Evolutionary conservation across 23 red algal species (phyloP).

Genomic region (Agarophyton chilense): DNA sequence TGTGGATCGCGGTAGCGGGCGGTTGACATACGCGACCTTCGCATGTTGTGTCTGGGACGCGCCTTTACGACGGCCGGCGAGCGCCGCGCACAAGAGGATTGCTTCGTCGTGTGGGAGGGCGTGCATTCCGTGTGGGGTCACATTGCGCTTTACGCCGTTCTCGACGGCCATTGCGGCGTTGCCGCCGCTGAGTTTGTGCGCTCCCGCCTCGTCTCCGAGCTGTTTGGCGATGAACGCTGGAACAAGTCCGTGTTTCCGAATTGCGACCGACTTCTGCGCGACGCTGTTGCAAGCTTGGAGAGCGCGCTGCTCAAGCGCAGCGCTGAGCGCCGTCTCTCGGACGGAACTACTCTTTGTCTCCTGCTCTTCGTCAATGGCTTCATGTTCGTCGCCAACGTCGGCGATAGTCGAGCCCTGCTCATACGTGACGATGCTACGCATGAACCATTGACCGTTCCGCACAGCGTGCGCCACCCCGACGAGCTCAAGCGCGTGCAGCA

Average conservation of each 20-base stretch:
- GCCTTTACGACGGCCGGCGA: background rate
- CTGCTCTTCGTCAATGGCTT: background rate
- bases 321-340: background rate
- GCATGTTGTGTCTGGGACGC: slow-evolving; percentile 2
- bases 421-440: background rate
- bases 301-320: background rate
- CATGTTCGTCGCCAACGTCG: slow-evolving; percentile 15
- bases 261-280: slow-evolving; percentile 5
- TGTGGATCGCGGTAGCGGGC: too few species aligned
- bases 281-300: slow-evolving; percentile 10
- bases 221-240: slow-evolving; percentile 17
- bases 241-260: background rate
- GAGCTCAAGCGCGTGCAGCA: slow-evolving; percentile 6
- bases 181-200: slow-evolving; percentile 26
- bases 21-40: background rate
- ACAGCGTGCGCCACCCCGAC: background rate
- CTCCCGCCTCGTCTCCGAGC: background rate
- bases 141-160: slow-evolving; percentile 15
- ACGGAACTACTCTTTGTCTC: slow-evolving; percentile 23
- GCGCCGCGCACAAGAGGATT: slow-evolving; percentile 8
- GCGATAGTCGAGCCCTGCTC: slow-evolving; percentile 35
- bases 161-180: slow-evolving; percentile 34
- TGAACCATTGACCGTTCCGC: background rate
- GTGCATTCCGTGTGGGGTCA: background rate
- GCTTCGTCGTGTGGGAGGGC: slow-evolving; percentile 40